Evolutionary conservation across 2,329 filamentous ascomycete species (phyloP), one percentile per base, ranked within the genome.

Genomic region (Ophiognomonia clavigignenti-juglandacearum): DNA sequence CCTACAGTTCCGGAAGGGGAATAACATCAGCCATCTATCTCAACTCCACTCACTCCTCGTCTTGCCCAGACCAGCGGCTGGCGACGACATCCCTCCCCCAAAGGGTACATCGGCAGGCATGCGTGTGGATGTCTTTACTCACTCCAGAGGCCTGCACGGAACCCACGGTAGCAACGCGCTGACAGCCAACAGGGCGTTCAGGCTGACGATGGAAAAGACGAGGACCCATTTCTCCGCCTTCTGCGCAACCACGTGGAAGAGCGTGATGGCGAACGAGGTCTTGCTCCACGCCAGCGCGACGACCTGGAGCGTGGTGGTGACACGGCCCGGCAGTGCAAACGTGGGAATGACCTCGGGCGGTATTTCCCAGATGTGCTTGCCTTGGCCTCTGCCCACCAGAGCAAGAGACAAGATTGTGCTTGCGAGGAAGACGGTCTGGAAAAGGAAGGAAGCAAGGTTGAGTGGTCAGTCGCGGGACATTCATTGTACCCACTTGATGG

Each of bases 191-290:
- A 1, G 6, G 7, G n/a, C 6, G 32, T 35, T 35, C 6, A 35
- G 4, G n/a, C n/a, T 35, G 6, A 35, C 6, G 6, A 35, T 35
- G n/a, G 14, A 5, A 16, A 35, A 16, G 19, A 16, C 16, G 32
- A 35, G 32, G n/a, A 35, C 3, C 32, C 48, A 47, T 23, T 52
- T 38, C 13, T 42, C 38, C 1, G 29, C 20, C 6, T 39, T 24
- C 42, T 43, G 27, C 19, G 46, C 47, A 3, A 54, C 51, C 5
- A 56, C 43, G 5, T 53, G 39, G 14, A 57, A 39, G 11, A 57
- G 38, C 6, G 55, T 56, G 18, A 57, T 40, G 10, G 48, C 54
- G 24, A 57, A 56, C 8, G 48, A 51, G 3, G 50, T 48, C 42
- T 57, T 57, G 14, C 56, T 52, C 39, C 32, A 35, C 10, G 32